Evolutionary conservation across 331 rosid species (phyloP), one percentile per base, ranked within the genome.

Genomic region (Erythrophleum ivorense): DNA sequence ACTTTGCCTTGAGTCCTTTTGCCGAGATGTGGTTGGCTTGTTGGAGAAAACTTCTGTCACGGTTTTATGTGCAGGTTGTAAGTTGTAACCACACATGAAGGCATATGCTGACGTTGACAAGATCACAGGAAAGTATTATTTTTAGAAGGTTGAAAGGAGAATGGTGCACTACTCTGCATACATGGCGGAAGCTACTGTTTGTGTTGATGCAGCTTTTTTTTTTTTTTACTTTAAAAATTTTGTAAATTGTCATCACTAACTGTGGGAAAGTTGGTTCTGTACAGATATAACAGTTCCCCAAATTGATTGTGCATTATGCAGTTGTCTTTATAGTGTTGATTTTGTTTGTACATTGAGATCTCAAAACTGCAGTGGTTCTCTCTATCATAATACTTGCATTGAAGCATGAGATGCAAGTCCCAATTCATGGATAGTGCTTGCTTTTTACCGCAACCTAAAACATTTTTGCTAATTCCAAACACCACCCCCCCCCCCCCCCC

Each of bases 121-220:
- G 33, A 59, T 75, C 76, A 52, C 70, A 48, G 55, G 67, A 50
- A 71, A 66, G 62, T 78, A 54, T 57, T 68, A 45, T 52, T 67
- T 77, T 81, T 59, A 78, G 60, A 78, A 74, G 80, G 75, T 87
- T 82, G 58, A 45, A 64, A 60, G 75, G 52, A 77, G 72, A 80
- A 81, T 48, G 49, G 72, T 43, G 69, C 69, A 53, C 87, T 64
- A 38, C 76, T 34, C 49, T 81, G 82, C 86, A 34, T 74, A 31
- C 49, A 50, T 49, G 62, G 73, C 82, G 64, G 84, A 76, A 55
- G 78, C 63, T 10, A 66, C 73, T 40, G 81, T 76, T 77, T 81
- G 62, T 31, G 68, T 41, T 50, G 34, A 29, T 69, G 15, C 53
- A 36, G 48, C 69, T 77, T 53, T 5, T n/a, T 14, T 43, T 5